Conservation (phyloP, 139 green algal genomes). For the Picochlorum sp. region DNA sequence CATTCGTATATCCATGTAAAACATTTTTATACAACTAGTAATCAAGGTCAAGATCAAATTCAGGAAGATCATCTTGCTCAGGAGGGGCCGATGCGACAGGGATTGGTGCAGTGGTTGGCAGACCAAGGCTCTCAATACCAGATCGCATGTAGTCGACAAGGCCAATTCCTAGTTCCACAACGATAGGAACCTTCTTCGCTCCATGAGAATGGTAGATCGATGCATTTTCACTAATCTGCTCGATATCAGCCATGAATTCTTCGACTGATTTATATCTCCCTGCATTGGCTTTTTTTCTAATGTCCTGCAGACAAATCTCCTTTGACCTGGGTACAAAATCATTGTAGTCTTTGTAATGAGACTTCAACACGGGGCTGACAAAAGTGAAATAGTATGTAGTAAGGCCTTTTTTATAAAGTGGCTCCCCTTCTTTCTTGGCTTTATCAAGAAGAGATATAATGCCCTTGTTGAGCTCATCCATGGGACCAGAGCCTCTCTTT, state of each 20-base stretch:
- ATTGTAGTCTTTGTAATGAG: conserved; percentile 35
- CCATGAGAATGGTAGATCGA: conserved; percentile 37
- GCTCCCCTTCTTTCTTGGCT: conserved; percentile 1
- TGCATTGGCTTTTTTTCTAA: conserved; percentile 30
- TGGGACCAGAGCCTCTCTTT: background rate
- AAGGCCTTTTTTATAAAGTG: background rate
- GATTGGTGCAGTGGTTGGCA: background rate
- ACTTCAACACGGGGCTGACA: conserved; percentile 17
- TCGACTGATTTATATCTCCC: conserved; percentile 21
- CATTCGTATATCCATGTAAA: background rate
- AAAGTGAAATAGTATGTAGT: conserved; percentile 12
- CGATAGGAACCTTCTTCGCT: background rate
- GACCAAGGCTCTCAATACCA: background rate
- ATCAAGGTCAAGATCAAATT: background rate
- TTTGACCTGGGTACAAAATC: conserved; percentile 28
- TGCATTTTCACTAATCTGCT: conserved; percentile 33
- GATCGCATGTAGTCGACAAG: background rate
- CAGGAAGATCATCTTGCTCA: background rate
- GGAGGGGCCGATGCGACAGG: background rate
- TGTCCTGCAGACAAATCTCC: conserved; percentile 39
- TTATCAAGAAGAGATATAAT: conserved; percentile 3
- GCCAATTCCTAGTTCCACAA: background rate
- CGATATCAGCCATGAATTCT: conserved; percentile 34
- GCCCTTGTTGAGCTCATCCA: background rate
- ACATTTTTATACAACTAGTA: background rate